phyloP scores from a whole-genome alignment of 371 early-diverging fungal species.

The Syncephalastrum racemosum region DNA sequence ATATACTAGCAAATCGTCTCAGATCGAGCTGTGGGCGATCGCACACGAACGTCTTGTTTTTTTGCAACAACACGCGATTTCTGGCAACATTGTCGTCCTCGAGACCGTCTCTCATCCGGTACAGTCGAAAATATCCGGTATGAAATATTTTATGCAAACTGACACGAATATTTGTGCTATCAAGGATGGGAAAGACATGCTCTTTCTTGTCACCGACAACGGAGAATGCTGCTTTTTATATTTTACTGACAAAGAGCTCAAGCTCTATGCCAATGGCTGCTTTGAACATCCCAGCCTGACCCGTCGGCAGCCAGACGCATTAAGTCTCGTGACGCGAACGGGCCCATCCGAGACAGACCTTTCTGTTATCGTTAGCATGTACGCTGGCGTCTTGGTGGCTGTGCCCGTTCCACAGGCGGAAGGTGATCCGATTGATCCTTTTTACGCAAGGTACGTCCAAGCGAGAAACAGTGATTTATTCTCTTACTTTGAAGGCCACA shows the following conservation, averaged over 20 bases:
- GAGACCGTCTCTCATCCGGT: constrained; percentile 51
- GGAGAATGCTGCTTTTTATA: constrained; percentile 52
- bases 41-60: constrained; percentile 43
- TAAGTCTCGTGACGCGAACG: too few relatives aligned
- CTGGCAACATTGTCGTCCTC: constrained; percentile 64
- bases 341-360: too few relatives aligned
- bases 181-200: constrained; percentile 34
- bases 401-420: constrained; percentile 28
- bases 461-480: neutral
- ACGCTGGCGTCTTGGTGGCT: constrained; percentile 52
- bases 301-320: constrained; percentile 33
- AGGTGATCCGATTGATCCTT: constrained; percentile 15
- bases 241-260: constrained; percentile 55
- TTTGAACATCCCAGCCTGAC: constrained; percentile 41
- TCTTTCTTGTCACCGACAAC: constrained; percentile 54
- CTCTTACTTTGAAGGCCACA: constrained; percentile 13
- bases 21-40: constrained; percentile 59
- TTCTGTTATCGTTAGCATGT: constrained; percentile 46
- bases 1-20: constrained; percentile 56
- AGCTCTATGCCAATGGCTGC: constrained; percentile 43
- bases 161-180: constrained; percentile 11
- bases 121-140: constrained; percentile 1
- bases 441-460: constrained; percentile 17
- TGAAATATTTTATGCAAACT: neutral
- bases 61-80: constrained; percentile 55